Evolutionary conservation across 495 filamentous ascomycete genomes (phyloP), one percentile per base, ranked within the genome.

Genomic region (Jackrogersella minutella): DNA sequence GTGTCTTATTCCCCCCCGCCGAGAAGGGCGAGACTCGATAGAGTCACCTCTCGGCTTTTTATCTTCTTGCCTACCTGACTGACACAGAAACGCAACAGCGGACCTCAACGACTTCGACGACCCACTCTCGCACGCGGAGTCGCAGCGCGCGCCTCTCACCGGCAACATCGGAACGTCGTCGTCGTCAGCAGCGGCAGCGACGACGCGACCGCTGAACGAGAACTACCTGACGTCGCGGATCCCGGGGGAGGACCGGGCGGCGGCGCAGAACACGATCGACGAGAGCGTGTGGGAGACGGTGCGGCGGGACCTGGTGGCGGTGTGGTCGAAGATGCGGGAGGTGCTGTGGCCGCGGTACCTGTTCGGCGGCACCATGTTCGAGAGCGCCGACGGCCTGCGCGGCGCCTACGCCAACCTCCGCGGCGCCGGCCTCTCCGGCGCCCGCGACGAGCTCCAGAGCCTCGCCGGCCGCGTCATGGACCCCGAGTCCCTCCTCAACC

Each of bases 301-400:
- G 58, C 90, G 90, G 39, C 89, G 95, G 56, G 95, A 99, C 76
- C 80, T 98, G 71, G 76, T 93, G 14, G 95, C 93, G 37, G 92
- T 98, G 22, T 98, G 95, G 93, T 88, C 90, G 78, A 97, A 97
- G 84, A 92, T 98, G 91, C 88, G 90, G 77, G 94, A 96, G 79
- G 95, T 99, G n/a, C 86, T 99, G 47, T 99, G 91, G 78, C 95
- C 95, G 2, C 94, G 95, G 73, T 97, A 97, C 80, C 82, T 97
- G 46, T 88, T 98, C 62, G 92, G 91, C 26, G 88, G 90, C 49
- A 88, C 88, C 31, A 90, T 91, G 75, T 85, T 88, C 39, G 87
- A 86, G 44, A 86, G 81, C 52, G 86, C 86, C 1, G 79, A 76
- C 49, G 74, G 75, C 17, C 62, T 86, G 7, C 80, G 84, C n/a